Percentiles rank a stretch among this genome's conserved stretches.
phyloP scores from a whole-genome alignment of 352 stramenopile genomes.

The Globisporangium alternatum region DNA sequence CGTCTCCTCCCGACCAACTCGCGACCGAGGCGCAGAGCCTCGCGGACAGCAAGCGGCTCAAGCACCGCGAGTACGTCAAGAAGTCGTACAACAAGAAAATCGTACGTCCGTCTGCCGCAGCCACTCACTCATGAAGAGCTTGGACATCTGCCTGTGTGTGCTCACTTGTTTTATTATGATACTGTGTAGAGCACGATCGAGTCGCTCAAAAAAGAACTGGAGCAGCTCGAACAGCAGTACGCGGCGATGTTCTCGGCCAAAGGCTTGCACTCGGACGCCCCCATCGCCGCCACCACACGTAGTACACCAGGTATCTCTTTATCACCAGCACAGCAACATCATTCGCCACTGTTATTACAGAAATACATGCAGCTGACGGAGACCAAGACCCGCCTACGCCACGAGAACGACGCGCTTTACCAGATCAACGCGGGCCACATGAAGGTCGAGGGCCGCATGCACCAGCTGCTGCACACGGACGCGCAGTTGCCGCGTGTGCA shows the following conservation, averaged over 20 bases:
- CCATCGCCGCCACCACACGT: neutral
- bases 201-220: conserved; percentile 42
- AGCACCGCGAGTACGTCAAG: conserved; percentile 67
- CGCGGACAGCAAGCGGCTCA: conserved; percentile 51
- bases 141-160: neutral
- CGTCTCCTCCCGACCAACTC: neutral
- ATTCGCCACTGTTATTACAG: conserved; percentile 24
- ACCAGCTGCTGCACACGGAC: conserved; percentile 48
- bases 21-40: conserved; percentile 9
- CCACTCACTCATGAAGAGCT: neutral
- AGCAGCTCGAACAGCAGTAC: conserved; percentile 46
- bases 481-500: conserved; percentile 23
- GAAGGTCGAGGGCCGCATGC: conserved; percentile 47
- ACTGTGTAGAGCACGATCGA: conserved; percentile 39
- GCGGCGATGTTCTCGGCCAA: conserved; percentile 26
- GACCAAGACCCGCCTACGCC: conserved; percentile 40
- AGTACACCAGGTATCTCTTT: neutral
- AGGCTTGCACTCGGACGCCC: neutral
- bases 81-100: conserved; percentile 75
- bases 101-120: conserved; percentile 26
- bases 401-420: conserved; percentile 61
- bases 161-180: neutral
- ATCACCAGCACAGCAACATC: conserved; percentile 1
- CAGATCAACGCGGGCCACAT: conserved; percentile 44
- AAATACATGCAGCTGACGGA: conserved; percentile 47